Percentiles rank a stretch among this genome's conserved stretches.
phyloP scores from a whole-genome alignment of 1,139 yeast genomes.

The Saccharomyces pastorianus region DNA sequence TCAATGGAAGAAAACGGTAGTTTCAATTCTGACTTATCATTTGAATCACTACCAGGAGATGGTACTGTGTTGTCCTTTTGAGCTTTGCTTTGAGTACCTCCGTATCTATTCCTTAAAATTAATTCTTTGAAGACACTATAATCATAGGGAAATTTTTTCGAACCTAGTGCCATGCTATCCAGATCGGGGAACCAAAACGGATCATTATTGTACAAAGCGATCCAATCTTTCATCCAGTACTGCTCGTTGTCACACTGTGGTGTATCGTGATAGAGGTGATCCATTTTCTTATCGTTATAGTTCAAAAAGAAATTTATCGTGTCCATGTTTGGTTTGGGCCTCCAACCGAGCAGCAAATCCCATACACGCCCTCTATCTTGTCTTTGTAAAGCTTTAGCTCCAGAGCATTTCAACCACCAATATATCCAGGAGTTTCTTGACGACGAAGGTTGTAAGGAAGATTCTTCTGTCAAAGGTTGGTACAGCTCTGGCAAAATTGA shows the following conservation, averaged over 20 bases:
- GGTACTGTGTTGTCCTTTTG: background rate
- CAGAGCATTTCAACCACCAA: conserved; percentile 93
- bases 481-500: conserved; percentile 69
- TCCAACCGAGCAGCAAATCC: conserved; percentile 82
- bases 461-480: conserved; percentile 73
- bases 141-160: conserved; percentile 22
- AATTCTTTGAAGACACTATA: conserved; percentile 26
- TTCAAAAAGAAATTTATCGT: conserved; percentile 32
- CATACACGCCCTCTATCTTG: conserved; percentile 80
- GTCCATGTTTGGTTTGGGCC: conserved; percentile 36
- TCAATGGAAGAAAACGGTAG: conserved; percentile 64
- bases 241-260: conserved; percentile 6
- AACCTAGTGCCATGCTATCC: conserved; percentile 25
- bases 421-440: conserved; percentile 83
- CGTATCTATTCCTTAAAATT: conserved; percentile 23
- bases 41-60: background rate
- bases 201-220: conserved; percentile 18
- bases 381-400: conserved; percentile 80
- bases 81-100: conserved; percentile 1
- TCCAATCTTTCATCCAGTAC: background rate
- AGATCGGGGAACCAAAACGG: conserved; percentile 34
- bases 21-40: conserved; percentile 10
- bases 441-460: conserved; percentile 44
- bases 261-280: conserved; percentile 22
- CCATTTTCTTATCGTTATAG: conserved; percentile 31